A percentile compares a stretch with the other conserved stretches of the same genome.
Conservation (phyloP, 2,329 filamentous ascomycete species). For the Tolypocladium endophyticum region DNA sequence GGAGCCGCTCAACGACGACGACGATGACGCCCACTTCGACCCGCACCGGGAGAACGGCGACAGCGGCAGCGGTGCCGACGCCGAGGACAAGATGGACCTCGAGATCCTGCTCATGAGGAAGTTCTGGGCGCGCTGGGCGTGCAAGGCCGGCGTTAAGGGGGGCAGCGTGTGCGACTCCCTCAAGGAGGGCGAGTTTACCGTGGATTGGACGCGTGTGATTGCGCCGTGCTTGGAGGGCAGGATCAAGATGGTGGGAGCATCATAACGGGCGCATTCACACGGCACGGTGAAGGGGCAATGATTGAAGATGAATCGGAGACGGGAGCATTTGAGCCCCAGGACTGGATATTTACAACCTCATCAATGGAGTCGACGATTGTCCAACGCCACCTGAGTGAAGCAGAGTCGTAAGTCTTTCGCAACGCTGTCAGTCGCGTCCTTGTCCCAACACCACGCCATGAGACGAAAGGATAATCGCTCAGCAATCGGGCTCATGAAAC, state of each 20-base stretch:
- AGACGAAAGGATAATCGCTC: background rate
- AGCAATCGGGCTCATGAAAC: background rate
- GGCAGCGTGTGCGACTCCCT: conserved; percentile 39
- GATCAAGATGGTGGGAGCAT: conserved; percentile 40
- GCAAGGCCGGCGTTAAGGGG: conserved; percentile 51
- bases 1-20: conserved; percentile 21
- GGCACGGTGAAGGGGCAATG: too few species aligned
- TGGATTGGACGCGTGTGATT: conserved; percentile 73
- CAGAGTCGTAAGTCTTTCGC: background rate
- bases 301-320: background rate
- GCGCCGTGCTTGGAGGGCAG: conserved; percentile 68
- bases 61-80: conserved; percentile 22
- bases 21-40: conserved; percentile 33
- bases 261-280: background rate
- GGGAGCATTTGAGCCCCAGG: background rate
- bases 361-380: background rate
- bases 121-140: conserved; percentile 64
- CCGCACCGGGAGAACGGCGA: conserved; percentile 7
- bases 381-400: background rate
- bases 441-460: background rate
- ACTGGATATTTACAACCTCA: background rate
- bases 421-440: background rate
- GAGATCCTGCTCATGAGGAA: conserved; percentile 56
- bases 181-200: conserved; percentile 46
- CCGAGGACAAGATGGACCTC: conserved; percentile 32